These are phyloP conservation scores for Globisporangium abappressorium DNA, from an alignment of 352 stramenopile genomes.

Conservation along the genomic window DNA sequence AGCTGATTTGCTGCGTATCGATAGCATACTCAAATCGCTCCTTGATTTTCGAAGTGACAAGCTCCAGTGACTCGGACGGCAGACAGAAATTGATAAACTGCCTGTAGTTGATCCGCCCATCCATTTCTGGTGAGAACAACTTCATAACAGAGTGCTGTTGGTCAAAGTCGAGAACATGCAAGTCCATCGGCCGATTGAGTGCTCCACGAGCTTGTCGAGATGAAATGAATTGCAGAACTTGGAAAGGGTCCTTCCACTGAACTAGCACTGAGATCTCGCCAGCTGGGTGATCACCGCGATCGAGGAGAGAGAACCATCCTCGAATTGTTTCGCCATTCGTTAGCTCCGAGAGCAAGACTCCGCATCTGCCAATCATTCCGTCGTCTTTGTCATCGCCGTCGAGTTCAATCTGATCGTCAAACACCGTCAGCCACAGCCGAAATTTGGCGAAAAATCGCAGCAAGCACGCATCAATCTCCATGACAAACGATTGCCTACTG, in stretches of 20 bases:
- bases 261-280: slow-evolving; percentile 74
- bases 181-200: slow-evolving; percentile 30
- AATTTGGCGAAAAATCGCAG: slow-evolving; percentile 85
- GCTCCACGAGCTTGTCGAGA: slow-evolving; percentile 26
- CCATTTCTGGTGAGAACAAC: slow-evolving; percentile 53
- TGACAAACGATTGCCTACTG: slow-evolving; percentile 58
- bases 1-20: slow-evolving; percentile 41
- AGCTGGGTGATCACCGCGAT: slow-evolving; percentile 47
- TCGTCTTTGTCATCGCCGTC: slow-evolving; percentile 34
- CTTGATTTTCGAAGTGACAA: slow-evolving; percentile 57
- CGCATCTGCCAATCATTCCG: slow-evolving; percentile 72
- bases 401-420: slow-evolving; percentile 70
- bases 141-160: slow-evolving; percentile 64
- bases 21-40: slow-evolving; percentile 60
- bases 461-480: slow-evolving; percentile 72
- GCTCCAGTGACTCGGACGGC: slow-evolving; percentile 51
- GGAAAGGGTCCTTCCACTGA: slow-evolving; percentile 76
- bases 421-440: slow-evolving; percentile 78
- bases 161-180: slow-evolving; percentile 64
- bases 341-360: slow-evolving; percentile 64
- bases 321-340: slow-evolving; percentile 63
- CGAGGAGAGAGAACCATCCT: slow-evolving; percentile 69
- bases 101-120: slow-evolving; percentile 69
- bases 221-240: slow-evolving; percentile 54
- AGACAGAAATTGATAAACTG: slow-evolving; percentile 62